These are phyloP conservation scores for Delphinella strobiligena DNA, from an alignment of 2,329 filamentous ascomycete species.

Conservation along the genomic window DNA sequence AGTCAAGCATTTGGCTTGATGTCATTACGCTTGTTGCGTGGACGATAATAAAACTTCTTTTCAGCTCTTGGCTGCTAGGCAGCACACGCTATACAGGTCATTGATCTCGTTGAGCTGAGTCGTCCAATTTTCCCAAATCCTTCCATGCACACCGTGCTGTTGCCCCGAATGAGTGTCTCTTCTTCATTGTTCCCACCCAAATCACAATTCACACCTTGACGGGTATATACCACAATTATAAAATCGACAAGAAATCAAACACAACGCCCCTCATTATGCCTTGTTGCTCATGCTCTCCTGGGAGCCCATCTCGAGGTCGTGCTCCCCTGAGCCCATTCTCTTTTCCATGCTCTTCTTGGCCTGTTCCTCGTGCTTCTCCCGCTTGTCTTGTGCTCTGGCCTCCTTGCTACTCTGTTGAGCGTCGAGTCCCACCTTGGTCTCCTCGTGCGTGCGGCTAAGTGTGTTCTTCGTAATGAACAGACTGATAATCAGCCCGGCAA, in stretches of 20 bases:
- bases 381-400: conserved; percentile 19
- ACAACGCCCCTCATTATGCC: not conserved
- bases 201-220: too few species aligned
- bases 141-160: too few species aligned
- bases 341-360: conserved; percentile 4
- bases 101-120: too few species aligned
- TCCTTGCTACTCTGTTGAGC: conserved; percentile 25
- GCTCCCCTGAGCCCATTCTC: not conserved
- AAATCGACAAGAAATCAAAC: not conserved
- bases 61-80: too few species aligned
- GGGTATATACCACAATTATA: too few species aligned
- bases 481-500: conserved; percentile 25
- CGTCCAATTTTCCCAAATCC: too few species aligned
- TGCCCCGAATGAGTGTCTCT: too few species aligned
- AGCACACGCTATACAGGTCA: too few species aligned
- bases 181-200: too few species aligned
- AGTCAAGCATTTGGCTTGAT: conserved; percentile 36
- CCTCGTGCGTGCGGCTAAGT: conserved; percentile 31
- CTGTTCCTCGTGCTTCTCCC: conserved; percentile 9
- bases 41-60: too few species aligned
- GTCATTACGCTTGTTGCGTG: too few species aligned
- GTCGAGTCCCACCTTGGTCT: conserved; percentile 38
- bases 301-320: conserved; percentile 5
- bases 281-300: not conserved
- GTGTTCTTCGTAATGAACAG: conserved; percentile 30